phyloP scores from a whole-genome alignment of 139 green algal genomes.

The Picochlorum sp. region DNA sequence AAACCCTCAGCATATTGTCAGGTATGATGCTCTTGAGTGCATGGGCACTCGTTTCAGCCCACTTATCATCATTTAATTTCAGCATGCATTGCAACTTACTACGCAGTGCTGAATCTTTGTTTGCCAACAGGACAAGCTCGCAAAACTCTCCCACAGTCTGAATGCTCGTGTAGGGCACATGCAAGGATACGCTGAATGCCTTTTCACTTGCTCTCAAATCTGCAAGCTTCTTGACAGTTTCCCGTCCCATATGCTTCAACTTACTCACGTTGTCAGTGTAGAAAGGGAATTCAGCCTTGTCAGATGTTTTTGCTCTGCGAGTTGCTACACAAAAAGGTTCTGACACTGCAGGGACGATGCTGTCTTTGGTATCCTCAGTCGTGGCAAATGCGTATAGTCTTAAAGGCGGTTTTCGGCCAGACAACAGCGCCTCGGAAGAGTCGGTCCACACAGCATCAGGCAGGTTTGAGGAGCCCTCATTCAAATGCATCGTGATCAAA shows the following conservation, averaged over 20 bases:
- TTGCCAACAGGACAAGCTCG: conserved; percentile 62
- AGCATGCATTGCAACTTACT: conserved; percentile 78
- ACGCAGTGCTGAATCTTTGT: conserved; percentile 68
- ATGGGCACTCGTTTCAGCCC: conserved; percentile 79
- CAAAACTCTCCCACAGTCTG: conserved; percentile 69
- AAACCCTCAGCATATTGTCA: conserved; percentile 73
- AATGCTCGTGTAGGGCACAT: conserved; percentile 54
- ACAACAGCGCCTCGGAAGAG: conserved; percentile 76
- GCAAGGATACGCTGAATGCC: conserved; percentile 44
- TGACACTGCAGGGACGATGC: conserved; percentile 36
- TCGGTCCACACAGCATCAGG: conserved; percentile 67
- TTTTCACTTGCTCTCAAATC: conserved; percentile 53
- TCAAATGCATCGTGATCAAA: conserved; percentile 26
- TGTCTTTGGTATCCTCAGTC: conserved; percentile 1
- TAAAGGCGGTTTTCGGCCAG: conserved; percentile 80
- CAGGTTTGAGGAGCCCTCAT: conserved; percentile 47
- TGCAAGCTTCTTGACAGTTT: conserved; percentile 83
- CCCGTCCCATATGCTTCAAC: conserved; percentile 87
- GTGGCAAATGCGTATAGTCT: conserved; percentile 54
- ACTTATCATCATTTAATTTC: conserved; percentile 87
- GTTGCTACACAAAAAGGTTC: conserved; percentile 81
- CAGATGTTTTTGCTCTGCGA: conserved; percentile 58
- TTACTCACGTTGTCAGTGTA: conserved; percentile 80
- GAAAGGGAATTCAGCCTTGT: conserved; percentile 80
- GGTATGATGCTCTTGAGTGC: conserved; percentile 71